A percentile compares a stretch with the other conserved stretches of the same genome.
phyloP scores from a whole-genome alignment of 2,329 filamentous ascomycete genomes.

The Rutstroemia sp. region DNA sequence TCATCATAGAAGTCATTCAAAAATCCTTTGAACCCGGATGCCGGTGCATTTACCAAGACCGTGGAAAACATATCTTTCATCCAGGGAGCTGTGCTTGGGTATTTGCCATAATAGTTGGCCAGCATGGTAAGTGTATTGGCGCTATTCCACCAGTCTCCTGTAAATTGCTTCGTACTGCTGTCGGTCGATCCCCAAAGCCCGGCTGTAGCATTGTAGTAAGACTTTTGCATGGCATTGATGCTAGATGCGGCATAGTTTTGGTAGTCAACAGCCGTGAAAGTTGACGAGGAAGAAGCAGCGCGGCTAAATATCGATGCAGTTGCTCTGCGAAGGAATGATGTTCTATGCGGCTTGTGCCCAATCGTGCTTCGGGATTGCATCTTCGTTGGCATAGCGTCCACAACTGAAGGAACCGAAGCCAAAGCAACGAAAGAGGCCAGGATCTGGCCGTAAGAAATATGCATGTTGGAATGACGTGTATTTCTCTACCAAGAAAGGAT shows the following conservation, averaged over 20 bases:
- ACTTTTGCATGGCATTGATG: conserved; percentile 3
- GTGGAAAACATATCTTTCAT: conserved; percentile 8
- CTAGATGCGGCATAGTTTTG: conserved; percentile 4
- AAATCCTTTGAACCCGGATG: conserved; percentile 18
- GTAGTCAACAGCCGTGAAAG: neutral
- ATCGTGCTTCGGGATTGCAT: neutral
- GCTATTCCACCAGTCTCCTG: conserved; percentile 64
- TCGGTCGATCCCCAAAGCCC: conserved; percentile 50
- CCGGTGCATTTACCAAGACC: conserved; percentile 21
- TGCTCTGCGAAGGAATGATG: neutral
- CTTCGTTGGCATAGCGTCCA: neutral
- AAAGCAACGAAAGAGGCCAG: neutral
- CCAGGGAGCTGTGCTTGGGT: conserved; percentile 10
- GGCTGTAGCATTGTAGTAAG: conserved; percentile 43
- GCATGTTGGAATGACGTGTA: neutral
- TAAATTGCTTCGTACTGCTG: conserved; percentile 52
- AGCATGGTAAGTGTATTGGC: conserved; percentile 60
- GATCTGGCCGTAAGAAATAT: neutral
- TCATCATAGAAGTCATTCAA: conserved; percentile 52
- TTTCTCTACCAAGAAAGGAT: neutral
- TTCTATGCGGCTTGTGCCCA: neutral
- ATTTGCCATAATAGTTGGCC: conserved; percentile 40
- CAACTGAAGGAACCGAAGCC: neutral
- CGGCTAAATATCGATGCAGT: too few species aligned
- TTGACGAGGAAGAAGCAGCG: neutral